Conservation (phyloP, 257 asterid species). For the Cynanchum wilfordii region DNA sequence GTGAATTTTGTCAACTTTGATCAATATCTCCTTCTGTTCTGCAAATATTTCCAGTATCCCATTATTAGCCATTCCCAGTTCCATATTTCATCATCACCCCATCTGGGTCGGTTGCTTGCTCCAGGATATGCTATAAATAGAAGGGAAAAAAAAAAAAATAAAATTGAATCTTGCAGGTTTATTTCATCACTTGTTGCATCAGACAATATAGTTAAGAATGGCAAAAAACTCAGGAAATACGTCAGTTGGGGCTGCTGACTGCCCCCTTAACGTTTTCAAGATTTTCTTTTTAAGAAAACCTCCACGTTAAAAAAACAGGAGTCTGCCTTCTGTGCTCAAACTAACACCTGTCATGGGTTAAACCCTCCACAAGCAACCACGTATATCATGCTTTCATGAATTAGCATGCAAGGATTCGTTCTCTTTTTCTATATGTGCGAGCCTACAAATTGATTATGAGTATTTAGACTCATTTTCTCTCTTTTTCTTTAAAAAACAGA, state of each 20-base stretch:
- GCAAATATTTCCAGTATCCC: neutral
- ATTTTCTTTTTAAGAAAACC: neutral
- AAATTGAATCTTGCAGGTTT: neutral
- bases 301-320: constrained; percentile 9
- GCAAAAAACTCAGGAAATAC: neutral
- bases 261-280: neutral
- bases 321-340: neutral
- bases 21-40: neutral
- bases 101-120: neutral
- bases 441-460: too few relatives aligned
- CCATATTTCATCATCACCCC: neutral
- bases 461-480: too few relatives aligned
- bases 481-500: neutral
- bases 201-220: neutral
- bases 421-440: too few relatives aligned
- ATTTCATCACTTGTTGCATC: neutral
- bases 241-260: neutral
- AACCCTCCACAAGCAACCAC: constrained; percentile 25
- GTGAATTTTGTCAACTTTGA: neutral
- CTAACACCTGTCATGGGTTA: constrained; percentile 22
- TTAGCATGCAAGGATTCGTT: neutral
- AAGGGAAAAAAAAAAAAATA: neutral
- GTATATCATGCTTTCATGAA: constrained; percentile 9
- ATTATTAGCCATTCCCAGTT: neutral
- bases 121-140: neutral